These are phyloP conservation scores for Taphrina betulina DNA, from an alignment of 1,139 yeast genomes.

Conservation along the genomic window DNA sequence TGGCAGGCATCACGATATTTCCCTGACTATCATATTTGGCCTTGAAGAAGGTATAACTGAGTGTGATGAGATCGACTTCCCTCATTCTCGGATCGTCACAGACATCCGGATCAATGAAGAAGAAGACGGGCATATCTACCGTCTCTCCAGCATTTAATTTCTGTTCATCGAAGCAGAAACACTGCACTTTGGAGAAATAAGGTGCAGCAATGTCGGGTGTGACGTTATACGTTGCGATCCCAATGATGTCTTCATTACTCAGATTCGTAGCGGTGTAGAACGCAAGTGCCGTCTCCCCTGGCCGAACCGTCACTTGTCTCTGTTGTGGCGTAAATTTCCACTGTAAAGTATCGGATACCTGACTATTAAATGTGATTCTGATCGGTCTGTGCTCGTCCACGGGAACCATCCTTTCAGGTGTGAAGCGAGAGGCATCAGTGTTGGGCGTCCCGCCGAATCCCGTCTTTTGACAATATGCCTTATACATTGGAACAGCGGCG, in stretches of 20 bases:
- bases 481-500: conserved; percentile 88
- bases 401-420: conserved; percentile 83
- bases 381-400: conserved; percentile 76
- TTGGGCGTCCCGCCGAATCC: conserved; percentile 97
- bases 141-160: conserved; percentile 92
- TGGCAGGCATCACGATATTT: conserved; percentile 28
- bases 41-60: conserved; percentile 87
- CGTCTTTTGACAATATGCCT: conserved; percentile 89
- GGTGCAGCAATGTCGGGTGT: conserved; percentile 96
- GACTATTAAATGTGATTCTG: conserved; percentile 82
- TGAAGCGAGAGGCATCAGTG: conserved; percentile 74
- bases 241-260: conserved; percentile 79
- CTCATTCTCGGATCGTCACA: conserved; percentile 93
- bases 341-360: conserved; percentile 85
- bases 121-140: conserved; percentile 94
- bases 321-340: conserved; percentile 97
- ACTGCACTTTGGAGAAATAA: conserved; percentile 92
- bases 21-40: conserved; percentile 34
- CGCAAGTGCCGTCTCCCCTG: conserved; percentile 97
- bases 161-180: conserved; percentile 98
- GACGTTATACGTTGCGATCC: conserved; percentile 53
- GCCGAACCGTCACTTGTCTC: conserved; percentile 85
- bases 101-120: conserved; percentile 96
- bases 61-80: conserved; percentile 81
- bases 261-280: conserved; percentile 88